Evolutionary conservation across 352 stramenopile genomes (phyloP).

Genomic region (Phytophthora cryptogea): DNA sequence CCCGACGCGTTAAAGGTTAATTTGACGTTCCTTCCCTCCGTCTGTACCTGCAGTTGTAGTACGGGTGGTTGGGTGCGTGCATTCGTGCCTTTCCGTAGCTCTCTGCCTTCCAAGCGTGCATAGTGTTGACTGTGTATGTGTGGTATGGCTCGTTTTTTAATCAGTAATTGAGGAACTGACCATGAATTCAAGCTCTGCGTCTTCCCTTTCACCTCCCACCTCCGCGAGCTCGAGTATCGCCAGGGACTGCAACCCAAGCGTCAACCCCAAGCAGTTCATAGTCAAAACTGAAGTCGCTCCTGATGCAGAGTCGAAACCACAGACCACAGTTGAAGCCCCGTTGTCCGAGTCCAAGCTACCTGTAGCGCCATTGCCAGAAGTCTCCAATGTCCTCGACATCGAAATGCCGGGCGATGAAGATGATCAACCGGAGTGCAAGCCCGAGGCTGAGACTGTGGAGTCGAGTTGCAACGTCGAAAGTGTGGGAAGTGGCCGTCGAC

Average conservation of each 20-base stretch:
- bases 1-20: slow-evolving; percentile 74
- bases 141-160: slow-evolving; percentile 46
- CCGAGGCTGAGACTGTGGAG: background rate
- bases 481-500: background rate
- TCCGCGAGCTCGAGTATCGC: slow-evolving; percentile 25
- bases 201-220: slow-evolving; percentile 27
- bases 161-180: slow-evolving; percentile 69
- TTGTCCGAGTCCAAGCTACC: background rate
- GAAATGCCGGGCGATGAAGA: slow-evolving; percentile 4
- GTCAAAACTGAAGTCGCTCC: slow-evolving; percentile 11
- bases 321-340: background rate
- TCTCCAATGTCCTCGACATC: background rate
- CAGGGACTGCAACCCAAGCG: slow-evolving; percentile 11
- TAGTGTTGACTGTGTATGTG: slow-evolving; percentile 57
- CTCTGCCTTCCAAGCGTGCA: slow-evolving; percentile 42
- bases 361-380: background rate
- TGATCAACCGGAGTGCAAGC: background rate
- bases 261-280: slow-evolving; percentile 8
- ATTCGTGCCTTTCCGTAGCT: slow-evolving; percentile 41
- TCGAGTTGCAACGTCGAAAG: background rate
- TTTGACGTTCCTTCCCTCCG: slow-evolving; percentile 38
- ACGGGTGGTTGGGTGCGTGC: slow-evolving; percentile 37
- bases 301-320: slow-evolving; percentile 4
- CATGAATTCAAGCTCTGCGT: slow-evolving; percentile 37
- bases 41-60: slow-evolving; percentile 38